These are phyloP conservation scores for Eragrostis tef DNA, from an alignment of 202 grass and related monocot genomes.

Conservation along the genomic window DNA sequence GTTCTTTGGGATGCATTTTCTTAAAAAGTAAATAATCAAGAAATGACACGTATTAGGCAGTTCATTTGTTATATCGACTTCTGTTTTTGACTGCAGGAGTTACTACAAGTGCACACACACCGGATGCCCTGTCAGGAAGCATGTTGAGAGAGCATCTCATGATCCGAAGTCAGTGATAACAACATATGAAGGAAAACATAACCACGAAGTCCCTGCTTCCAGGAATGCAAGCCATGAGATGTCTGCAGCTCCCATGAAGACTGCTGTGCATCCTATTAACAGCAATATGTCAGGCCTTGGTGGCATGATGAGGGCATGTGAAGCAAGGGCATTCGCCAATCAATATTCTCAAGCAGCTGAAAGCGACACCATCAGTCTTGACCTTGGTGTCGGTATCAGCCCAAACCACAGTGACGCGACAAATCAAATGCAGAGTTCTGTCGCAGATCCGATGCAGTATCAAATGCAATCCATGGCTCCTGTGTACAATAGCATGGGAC, in stretches of 20 bases:
- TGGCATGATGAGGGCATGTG: constrained; percentile 68
- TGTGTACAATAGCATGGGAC: constrained; percentile 49
- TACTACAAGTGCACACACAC: constrained; percentile 96
- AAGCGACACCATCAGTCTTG: constrained; percentile 80
- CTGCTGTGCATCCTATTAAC: constrained; percentile 45
- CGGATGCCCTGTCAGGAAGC: constrained; percentile 94
- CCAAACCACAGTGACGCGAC: constrained; percentile 62
- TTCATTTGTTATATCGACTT: constrained; percentile 25
- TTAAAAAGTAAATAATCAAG: not conserved
- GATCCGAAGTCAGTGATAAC: constrained; percentile 98
- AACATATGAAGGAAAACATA: constrained; percentile 98
- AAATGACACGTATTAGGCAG: not conserved
- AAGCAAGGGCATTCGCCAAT: constrained; percentile 51
- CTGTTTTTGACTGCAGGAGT: constrained; percentile 67
- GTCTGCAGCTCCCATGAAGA: constrained; percentile 51
- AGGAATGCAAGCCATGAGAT: constrained; percentile 70
- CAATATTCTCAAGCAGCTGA: constrained; percentile 61
- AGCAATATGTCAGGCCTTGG: constrained; percentile 53
- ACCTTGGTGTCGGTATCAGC: constrained; percentile 92
- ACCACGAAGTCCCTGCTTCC: constrained; percentile 90
- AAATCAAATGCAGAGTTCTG: constrained; percentile 51
- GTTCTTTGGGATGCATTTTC: not conserved
- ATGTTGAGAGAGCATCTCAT: constrained; percentile 97
- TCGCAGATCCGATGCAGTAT: constrained; percentile 61
- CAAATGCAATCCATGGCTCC: constrained; percentile 62